phyloP scores from a whole-genome alignment of 345 rosid genomes.

The Angophora floribunda region DNA sequence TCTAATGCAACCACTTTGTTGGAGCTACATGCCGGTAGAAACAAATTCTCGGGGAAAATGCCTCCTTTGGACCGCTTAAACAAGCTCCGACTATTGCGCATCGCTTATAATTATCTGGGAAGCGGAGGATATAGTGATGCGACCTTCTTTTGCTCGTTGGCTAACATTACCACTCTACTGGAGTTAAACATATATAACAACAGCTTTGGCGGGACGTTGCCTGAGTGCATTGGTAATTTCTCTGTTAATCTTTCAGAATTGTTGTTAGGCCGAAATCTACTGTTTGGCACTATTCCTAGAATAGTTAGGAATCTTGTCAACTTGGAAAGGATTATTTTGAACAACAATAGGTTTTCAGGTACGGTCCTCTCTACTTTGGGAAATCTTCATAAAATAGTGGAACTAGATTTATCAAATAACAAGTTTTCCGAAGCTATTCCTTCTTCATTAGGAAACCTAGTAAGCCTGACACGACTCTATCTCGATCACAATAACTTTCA shows the following conservation, averaged over 20 bases:
- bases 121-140: not conserved
- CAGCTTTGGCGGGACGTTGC: not conserved
- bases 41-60: conserved; percentile 1
- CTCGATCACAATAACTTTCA: conserved; percentile 1
- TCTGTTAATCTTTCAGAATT: not conserved
- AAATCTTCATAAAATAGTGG: conserved; percentile 2
- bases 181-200: rapidly evolving
- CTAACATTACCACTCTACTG: not conserved
- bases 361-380: conserved; percentile 2
- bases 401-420: not conserved
- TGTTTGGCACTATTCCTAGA: not conserved
- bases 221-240: not conserved
- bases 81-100: not conserved
- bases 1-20: conserved; percentile 1
- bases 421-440: conserved; percentile 3
- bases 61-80: conserved; percentile 3
- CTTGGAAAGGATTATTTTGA: not conserved
- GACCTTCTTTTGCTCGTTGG: not conserved
- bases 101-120: conserved; percentile 1
- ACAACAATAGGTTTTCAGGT: not conserved
- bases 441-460: conserved; percentile 9
- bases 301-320: not conserved
- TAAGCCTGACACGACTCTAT: not conserved
- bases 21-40: rapidly evolving
- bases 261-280: rapidly evolving